Evolutionary conservation across 495 filamentous ascomycete species (phyloP), one percentile per base, ranked within the genome.

Genomic region (Margaritispora aquatica): DNA sequence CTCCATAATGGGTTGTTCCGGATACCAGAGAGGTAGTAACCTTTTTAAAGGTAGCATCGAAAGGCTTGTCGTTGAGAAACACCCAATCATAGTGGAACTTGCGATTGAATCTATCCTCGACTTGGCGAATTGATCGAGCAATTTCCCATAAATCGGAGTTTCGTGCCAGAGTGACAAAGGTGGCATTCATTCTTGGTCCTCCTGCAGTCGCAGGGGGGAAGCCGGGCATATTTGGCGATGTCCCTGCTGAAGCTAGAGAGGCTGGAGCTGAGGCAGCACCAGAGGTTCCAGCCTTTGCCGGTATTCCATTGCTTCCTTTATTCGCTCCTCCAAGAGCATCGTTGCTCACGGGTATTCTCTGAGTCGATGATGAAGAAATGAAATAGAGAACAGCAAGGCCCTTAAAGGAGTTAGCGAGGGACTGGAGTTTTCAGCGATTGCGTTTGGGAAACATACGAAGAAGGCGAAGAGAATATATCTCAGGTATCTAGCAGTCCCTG

Each of bases 11-110:
- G 19, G 94, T 89, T 57, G 80, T 92, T 24, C 94, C 94, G 17
- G 92, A 96, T n/a, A 91, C 86, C 31, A 98, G 79, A 3, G 89
- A 83, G 11, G 84, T 85, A 17, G 94, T 98, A 57, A 98, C 81
- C 67, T 88, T 92, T 74, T 90, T 97, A 77, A 98, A 98, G 11
- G 83, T 82, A 0, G 89, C 86, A 65, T 96, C 88, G 66, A 98
- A 98, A 1, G 90, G 88, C 69, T 90, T 82, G 69, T 98, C 94
- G 71, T 98, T 98, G 62, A 98, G 73, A 77, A 98, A 98, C 26
- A 98, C 95, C 94, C 94, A 98, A 69, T 97, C 94, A 72, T 98
- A 98, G 76, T 97, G 86, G 73, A 87, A 97, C 52, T 91, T 87
- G 63, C 84, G 82, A 74, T 98, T 98, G 84, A 98, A 97, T 63